These are phyloP conservation scores for Rhizopogon vesiculosus DNA, from an alignment of 768 basidiomycete genomes.

Conservation along the genomic window DNA sequence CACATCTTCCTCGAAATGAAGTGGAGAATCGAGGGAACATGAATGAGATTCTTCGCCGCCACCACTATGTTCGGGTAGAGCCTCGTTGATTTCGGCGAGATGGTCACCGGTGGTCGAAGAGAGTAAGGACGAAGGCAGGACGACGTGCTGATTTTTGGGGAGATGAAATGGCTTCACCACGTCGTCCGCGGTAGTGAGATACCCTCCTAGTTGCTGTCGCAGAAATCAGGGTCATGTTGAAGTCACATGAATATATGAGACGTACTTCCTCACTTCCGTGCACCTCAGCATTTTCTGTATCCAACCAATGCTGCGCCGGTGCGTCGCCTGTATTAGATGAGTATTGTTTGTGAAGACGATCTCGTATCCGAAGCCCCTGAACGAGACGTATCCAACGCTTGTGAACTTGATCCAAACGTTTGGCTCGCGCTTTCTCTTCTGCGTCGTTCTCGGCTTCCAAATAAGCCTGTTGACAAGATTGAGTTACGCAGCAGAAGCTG, in stretches of 20 bases:
- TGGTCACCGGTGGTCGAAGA: conserved; percentile 23
- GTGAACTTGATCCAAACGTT: conserved; percentile 73
- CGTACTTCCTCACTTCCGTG: conserved; percentile 19
- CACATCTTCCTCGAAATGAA: conserved; percentile 8
- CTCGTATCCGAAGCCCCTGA: conserved; percentile 82
- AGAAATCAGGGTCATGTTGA: not conserved
- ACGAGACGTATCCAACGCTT: conserved; percentile 89
- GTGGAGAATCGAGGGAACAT: conserved; percentile 5
- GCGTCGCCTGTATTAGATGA: conserved; percentile 19
- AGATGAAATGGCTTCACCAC: conserved; percentile 71
- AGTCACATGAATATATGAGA: not conserved
- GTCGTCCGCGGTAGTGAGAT: conserved; percentile 63
- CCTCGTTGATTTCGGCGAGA: conserved; percentile 26
- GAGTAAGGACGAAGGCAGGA: conserved; percentile 6
- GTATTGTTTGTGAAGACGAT: conserved; percentile 81
- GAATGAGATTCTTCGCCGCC: not conserved
- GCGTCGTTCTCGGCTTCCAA: conserved; percentile 76
- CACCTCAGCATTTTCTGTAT: conserved; percentile 14
- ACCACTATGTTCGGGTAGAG: conserved; percentile 4
- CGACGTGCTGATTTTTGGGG: conserved; percentile 47
- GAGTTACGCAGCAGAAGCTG: not conserved
- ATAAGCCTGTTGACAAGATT: conserved; percentile 58
- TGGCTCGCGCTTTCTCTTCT: conserved; percentile 69
- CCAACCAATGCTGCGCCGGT: conserved; percentile 6
- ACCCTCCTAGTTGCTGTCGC: conserved; percentile 42